Evolutionary conservation across 1,284 basidiomycete genomes (phyloP), one percentile per base, ranked within the genome.

Genomic region (Cutaneotrichosporon spelunceum): DNA sequence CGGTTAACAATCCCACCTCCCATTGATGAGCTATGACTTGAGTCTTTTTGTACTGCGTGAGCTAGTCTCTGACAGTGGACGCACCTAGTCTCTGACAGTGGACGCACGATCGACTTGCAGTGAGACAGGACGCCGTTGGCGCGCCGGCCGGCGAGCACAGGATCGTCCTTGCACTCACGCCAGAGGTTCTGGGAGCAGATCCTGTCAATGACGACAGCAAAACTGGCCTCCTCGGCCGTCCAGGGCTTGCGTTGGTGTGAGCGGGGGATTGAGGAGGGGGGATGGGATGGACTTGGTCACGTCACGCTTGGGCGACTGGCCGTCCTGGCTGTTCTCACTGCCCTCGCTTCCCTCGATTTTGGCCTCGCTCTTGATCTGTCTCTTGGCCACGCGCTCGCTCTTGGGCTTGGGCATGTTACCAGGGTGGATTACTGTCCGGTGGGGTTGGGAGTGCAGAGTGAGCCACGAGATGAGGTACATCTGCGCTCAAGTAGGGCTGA

Each of bases 1-100:
- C n/a, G n/a, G n/a, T n/a, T n/a, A n/a, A n/a, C n/a, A n/a, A n/a
- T n/a, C n/a, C n/a, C n/a, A n/a, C n/a, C n/a, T n/a, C n/a, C n/a
- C n/a, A n/a, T n/a, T n/a, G n/a, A n/a, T n/a, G n/a, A n/a, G n/a
- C n/a, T n/a, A n/a, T n/a, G n/a, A n/a, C n/a, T n/a, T n/a, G n/a
- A n/a, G n/a, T n/a, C n/a, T n/a, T 53, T 34, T 53, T 53, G 34
- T 23, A 53, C 52, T 53, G 34, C 7, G 34, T 53, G 33, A 53
- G 52, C 52, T 39, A 21, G 36, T n/a, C n/a, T 2, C 34, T 13
- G 33, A 16, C 19, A 9, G 4, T 1, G 13, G 19, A 27, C 53
- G 19, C 19, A 56, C 54, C 52, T 39, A 21, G 36, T n/a, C n/a
- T 2, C 34, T 13, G 33, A 16, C 19, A 9, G 4, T 1, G 13